A percentile compares a stretch with the other conserved stretches of the same genome.
phyloP scores from a whole-genome alignment of 169 alveolate genomes.

The Plasmodium vinckei region DNA sequence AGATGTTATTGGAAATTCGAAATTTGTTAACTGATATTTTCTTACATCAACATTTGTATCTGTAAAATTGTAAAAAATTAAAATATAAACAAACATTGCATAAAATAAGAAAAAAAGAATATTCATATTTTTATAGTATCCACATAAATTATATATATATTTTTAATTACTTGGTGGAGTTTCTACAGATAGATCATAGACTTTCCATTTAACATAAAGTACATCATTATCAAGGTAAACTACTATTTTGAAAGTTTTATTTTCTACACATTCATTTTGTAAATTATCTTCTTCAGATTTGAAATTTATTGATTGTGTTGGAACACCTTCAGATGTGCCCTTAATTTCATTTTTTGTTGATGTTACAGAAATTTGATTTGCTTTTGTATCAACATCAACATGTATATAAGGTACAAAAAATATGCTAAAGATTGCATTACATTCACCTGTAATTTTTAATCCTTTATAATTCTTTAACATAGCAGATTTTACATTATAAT shows the following conservation, averaged over 20 bases:
- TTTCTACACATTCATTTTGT: slow-evolving; percentile 1
- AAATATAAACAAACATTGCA: background rate
- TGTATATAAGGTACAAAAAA: slow-evolving; percentile 20
- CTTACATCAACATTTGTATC: slow-evolving; percentile 8
- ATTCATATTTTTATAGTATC: background rate
- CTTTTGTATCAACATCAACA: slow-evolving; percentile 8
- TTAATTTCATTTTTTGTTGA: background rate
- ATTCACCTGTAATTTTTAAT: slow-evolving; percentile 12
- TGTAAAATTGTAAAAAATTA: background rate
- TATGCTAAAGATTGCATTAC: background rate
- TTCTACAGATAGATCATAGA: slow-evolving; percentile 1
- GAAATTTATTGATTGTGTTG: background rate
- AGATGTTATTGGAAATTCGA: slow-evolving; percentile 9
- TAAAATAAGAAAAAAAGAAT: background rate
- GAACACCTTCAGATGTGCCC: background rate
- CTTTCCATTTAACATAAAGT: slow-evolving; percentile 27
- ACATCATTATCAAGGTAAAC: background rate
- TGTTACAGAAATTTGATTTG: background rate
- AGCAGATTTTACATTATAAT: slow-evolving; percentile 4
- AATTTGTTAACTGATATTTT: slow-evolving; percentile 1
- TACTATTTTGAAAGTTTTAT: slow-evolving; percentile 15
- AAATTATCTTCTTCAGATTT: background rate
- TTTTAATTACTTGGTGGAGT: background rate
- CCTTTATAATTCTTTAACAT: slow-evolving; percentile 15
- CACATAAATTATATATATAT: background rate